A percentile compares a stretch with the other conserved stretches of the same genome.
Evolutionary conservation across 345 rosid genomes (phyloP).

Genomic region (Cardamine occulta): DNA sequence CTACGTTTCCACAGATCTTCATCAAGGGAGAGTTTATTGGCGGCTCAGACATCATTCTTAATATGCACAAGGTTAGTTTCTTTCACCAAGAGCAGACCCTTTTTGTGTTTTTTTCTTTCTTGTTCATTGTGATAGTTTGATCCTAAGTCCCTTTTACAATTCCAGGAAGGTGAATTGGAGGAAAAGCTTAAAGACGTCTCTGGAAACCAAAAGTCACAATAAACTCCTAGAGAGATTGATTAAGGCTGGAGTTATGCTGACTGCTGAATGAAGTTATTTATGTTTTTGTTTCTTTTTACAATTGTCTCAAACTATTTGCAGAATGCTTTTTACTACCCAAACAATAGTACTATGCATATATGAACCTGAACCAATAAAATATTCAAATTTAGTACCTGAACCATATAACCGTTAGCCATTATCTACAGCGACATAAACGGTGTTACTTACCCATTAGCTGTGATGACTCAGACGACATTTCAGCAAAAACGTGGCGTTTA

Average conservation of each 20-base stretch:
- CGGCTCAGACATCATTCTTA: constrained; percentile 91
- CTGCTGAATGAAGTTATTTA: constrained; percentile 5
- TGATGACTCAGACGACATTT: too few relatives aligned
- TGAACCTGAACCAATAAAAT: too few relatives aligned
- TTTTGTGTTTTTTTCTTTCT: not conserved
- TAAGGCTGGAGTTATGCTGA: not conserved
- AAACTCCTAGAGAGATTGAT: constrained; percentile 11
- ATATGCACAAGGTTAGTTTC: constrained; percentile 80
- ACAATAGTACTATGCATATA: too few relatives aligned
- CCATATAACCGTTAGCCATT: too few relatives aligned
- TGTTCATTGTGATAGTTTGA: not conserved
- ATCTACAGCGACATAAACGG: too few relatives aligned
- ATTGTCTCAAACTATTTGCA: too few relatives aligned
- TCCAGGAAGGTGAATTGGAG: constrained; percentile 83
- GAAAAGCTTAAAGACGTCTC: constrained; percentile 68
- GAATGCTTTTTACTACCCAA: too few relatives aligned
- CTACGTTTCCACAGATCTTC: constrained; percentile 95
- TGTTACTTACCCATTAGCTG: too few relatives aligned
- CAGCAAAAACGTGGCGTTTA: too few relatives aligned
- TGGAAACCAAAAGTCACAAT: constrained; percentile 22
- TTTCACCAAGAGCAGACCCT: not conserved
- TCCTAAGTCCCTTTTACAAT: constrained; percentile 10
- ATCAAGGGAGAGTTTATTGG: constrained; percentile 94
- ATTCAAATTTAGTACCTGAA: too few relatives aligned
- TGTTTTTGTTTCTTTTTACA: constrained; percentile 17